These are phyloP conservation scores for Mortierella sp. DNA, from an alignment of 371 early-diverging fungal species.

Conservation along the genomic window DNA sequence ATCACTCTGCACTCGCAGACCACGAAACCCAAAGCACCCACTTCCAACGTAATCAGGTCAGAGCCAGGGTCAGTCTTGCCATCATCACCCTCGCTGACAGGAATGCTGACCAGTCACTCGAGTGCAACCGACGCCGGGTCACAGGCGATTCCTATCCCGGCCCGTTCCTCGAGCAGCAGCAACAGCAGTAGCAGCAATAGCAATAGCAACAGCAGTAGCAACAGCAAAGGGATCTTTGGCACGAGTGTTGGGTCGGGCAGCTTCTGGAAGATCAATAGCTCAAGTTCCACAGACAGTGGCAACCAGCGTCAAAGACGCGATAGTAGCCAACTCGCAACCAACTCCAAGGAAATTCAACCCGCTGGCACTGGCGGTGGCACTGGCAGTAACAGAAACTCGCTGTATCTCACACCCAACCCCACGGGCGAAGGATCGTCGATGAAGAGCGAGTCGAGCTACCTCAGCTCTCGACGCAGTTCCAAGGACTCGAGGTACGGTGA, in stretches of 20 bases:
- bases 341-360: too few relatives aligned
- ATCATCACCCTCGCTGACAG: background rate
- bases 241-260: conserved; percentile 1
- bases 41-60: too few relatives aligned
- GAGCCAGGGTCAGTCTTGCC: too few relatives aligned
- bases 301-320: background rate
- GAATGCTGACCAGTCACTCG: conserved; percentile 7
- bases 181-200: conserved; percentile 2
- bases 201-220: conserved; percentile 3
- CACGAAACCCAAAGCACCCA: background rate
- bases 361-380: too few relatives aligned
- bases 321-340: background rate
- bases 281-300: background rate
- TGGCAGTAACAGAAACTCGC: background rate
- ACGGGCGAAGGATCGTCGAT: conserved; percentile 19
- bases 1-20: background rate
- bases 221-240: background rate
- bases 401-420: conserved; percentile 8
- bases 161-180: conserved; percentile 5
- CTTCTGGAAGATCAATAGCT: background rate
- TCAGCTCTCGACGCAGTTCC: conserved; percentile 41
- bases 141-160: conserved; percentile 5
- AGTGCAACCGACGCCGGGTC: background rate
- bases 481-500: conserved; percentile 41
- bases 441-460: conserved; percentile 26